These are phyloP conservation scores for Caryopteris hybrid DNA, from an alignment of 305 asterid species.

Conservation along the genomic window DNA sequence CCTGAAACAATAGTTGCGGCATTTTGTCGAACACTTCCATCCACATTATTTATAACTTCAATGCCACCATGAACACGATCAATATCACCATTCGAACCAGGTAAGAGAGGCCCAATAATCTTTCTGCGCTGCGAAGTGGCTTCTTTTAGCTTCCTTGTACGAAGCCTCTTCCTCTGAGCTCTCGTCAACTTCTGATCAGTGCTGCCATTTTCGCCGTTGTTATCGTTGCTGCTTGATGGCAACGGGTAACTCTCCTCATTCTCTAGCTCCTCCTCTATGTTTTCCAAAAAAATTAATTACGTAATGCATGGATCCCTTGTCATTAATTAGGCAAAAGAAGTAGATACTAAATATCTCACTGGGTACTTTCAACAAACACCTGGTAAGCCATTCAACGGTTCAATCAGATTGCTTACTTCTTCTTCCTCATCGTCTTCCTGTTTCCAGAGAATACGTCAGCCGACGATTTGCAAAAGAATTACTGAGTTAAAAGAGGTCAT, in stretches of 20 bases:
- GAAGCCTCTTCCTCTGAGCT: conserved; percentile 78
- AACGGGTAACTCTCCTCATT: conserved; percentile 22
- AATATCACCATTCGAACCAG: conserved; percentile 8
- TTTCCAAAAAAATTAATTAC: background rate
- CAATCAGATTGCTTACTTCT: conserved; percentile 4
- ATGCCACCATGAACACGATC: background rate
- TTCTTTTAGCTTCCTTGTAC: conserved; percentile 64
- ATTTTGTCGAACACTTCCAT: conserved; percentile 50
- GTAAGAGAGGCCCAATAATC: conserved; percentile 59
- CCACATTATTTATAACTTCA: conserved; percentile 3
- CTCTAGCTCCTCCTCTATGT: conserved; percentile 41
- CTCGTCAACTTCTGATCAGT: conserved; percentile 45
- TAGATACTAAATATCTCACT: background rate
- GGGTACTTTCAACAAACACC: conserved; percentile 31
- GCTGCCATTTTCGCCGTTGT: conserved; percentile 13
- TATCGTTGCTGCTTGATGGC: conserved; percentile 25
- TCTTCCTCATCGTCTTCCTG: conserved; percentile 33
- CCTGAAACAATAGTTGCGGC: conserved; percentile 28
- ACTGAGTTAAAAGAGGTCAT: background rate
- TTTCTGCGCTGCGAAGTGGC: conserved; percentile 38
- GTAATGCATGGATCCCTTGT: background rate
- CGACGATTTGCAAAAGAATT: background rate
- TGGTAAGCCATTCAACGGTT: conserved; percentile 23
- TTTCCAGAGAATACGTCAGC: background rate
- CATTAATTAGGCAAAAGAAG: background rate